Conservation (phyloP, 2,329 filamentous ascomycete genomes). For the Exophiala calicioides region DNA sequence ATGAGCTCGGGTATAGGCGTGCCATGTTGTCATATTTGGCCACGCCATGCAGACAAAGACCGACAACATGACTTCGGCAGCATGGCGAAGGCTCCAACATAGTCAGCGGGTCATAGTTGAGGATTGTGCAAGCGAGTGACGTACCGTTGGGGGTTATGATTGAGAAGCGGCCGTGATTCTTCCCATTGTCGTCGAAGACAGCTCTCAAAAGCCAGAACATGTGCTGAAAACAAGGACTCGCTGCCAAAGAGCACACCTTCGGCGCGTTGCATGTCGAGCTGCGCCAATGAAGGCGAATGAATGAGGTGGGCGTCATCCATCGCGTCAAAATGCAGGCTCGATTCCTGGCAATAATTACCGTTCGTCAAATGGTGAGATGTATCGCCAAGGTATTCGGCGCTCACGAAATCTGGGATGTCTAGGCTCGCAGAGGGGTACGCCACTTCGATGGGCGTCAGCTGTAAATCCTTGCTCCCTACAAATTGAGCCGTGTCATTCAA, state of each 20-base stretch:
- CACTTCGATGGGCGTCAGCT: no score
- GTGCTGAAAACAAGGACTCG: background rate
- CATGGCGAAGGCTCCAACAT: background rate
- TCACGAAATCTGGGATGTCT: no score
- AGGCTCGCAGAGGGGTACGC: no score
- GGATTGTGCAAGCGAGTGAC: background rate
- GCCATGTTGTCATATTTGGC: background rate
- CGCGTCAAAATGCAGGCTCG: background rate
- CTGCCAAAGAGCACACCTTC: background rate
- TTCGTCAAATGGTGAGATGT: no score
- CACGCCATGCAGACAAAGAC: slow-evolving; percentile 1
- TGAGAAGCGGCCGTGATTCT: background rate
- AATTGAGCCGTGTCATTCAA: no score
- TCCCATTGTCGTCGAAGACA: background rate
- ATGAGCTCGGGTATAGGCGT: slow-evolving; percentile 3
- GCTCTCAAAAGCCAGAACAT: background rate
- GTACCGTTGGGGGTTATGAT: background rate
- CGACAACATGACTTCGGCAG: slow-evolving; percentile 2
- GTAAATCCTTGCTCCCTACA: no score
- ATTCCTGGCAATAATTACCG: background rate
- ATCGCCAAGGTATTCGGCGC: no score
- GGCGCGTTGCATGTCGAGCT: background rate
- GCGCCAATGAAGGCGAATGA: background rate
- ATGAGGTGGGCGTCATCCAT: no score
- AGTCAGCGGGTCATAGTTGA: background rate